Base-by-base conservation (phyloP, 176 grass and related monocot genomes). In the Paspalum notatum region DNA sequence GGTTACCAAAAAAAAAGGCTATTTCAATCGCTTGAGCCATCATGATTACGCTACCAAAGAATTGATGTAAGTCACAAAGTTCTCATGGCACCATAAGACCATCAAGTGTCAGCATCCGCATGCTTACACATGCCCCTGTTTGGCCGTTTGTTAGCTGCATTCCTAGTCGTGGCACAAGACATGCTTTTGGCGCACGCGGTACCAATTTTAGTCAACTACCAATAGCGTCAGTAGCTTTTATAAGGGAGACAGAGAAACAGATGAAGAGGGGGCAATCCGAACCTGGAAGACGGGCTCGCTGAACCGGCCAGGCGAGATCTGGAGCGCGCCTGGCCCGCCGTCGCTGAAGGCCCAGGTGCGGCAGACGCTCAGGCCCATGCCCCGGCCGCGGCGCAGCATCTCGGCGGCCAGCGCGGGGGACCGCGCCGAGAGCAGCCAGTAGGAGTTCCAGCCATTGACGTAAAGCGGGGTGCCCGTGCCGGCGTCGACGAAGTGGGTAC, bases 391-490 rank as follows among this genome's bases (percentile, higher is more conserved):
- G 9, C 83, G 84, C 54, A 98, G 86, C 92, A 98, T 98, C 78
- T 98, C 95, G 15, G 88, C 74, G 24, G 82, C 86, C 41, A 73
- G 68, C 9, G 81, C 44, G 14, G 80, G 62, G 4, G 83, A 88
- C 25, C 60, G 58, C 39, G 88, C 62, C 18, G 87, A 90, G 39
- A 94, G 81, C 38, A 98, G 63, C 95, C 95, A 98, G 88, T 98
- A 94, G 44, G 95, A 98, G 90, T 98, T 98, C 95, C 95, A 98
- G 25, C 90, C 95, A 74, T 98, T 98, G 72, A 94, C 12, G 59
- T 98, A 98, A 27, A 98, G 57, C 18, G 91, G 89, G n/a, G 62
- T 59, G 13, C 90, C 83, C 53, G 82, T 87, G 14, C 4, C 24
- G 54, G 79, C 60, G 88, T 98, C 90, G 17, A 91, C 78, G 83